Evolutionary conservation across 371 early-diverging fungal species (phyloP).

Genomic region (Mucor saturninus): DNA sequence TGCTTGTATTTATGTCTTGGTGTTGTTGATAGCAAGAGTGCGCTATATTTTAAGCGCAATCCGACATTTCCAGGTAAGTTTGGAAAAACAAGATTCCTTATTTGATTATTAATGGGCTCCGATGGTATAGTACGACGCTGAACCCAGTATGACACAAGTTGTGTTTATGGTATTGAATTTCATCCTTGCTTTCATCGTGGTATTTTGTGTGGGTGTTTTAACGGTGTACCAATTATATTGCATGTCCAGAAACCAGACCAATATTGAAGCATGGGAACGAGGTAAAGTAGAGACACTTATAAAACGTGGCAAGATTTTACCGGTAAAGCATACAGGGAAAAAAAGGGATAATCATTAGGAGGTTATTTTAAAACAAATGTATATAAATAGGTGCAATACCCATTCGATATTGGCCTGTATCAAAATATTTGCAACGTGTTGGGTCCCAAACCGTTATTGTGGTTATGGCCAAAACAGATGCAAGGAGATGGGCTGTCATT

Average conservation of each 20-base stretch:
- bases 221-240: slow-evolving; percentile 86
- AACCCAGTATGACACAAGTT: slow-evolving; percentile 67
- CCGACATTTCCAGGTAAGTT: slow-evolving; percentile 43
- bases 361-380: no score
- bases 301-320: slow-evolving; percentile 63
- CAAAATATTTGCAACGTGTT: slow-evolving; percentile 82
- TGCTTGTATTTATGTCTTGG: slow-evolving; percentile 56
- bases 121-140: slow-evolving; percentile 42
- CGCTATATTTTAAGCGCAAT: slow-evolving; percentile 42
- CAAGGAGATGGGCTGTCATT: slow-evolving; percentile 77
- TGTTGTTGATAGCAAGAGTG: slow-evolving; percentile 43
- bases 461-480: slow-evolving; percentile 73
- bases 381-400: slow-evolving; percentile 29
- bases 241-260: slow-evolving; percentile 86
- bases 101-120: no score
- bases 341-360: no score
- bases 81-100: not conserved
- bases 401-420: slow-evolving; percentile 87
- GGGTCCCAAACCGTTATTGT: slow-evolving; percentile 66
- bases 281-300: slow-evolving; percentile 82
- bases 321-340: slow-evolving; percentile 35
- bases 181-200: slow-evolving; percentile 70
- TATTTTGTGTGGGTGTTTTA: slow-evolving; percentile 85
- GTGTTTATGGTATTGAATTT: slow-evolving; percentile 79
- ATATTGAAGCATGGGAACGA: slow-evolving; percentile 89